A percentile compares a stretch with the other conserved stretches of the same genome.
Conservation (phyloP, 768 basidiomycete species). For the Tremella fuciformis region DNA sequence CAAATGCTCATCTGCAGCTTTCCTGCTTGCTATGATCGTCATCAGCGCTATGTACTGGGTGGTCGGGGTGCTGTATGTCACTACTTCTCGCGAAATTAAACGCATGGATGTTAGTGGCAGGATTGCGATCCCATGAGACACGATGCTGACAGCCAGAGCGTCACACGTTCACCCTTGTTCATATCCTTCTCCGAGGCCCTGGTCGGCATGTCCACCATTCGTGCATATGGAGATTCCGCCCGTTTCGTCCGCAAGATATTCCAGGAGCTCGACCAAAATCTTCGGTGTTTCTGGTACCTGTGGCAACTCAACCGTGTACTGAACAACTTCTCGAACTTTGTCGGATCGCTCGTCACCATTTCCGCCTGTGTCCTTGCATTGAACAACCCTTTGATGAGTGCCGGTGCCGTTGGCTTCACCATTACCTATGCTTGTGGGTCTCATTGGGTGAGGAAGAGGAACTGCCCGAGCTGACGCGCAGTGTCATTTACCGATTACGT, state of each 20-base stretch:
- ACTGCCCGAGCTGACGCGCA: slow-evolving; percentile 2
- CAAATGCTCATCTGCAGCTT: slow-evolving; percentile 22
- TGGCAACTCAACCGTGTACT: slow-evolving; percentile 53
- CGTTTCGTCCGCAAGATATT: slow-evolving; percentile 53
- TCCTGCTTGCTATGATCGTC: slow-evolving; percentile 45
- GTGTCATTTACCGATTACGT: slow-evolving; percentile 53
- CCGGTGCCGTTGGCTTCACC: slow-evolving; percentile 46
- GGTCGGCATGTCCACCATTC: slow-evolving; percentile 53
- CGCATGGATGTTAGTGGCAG: slow-evolving; percentile 50
- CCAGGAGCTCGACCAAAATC: slow-evolving; percentile 51
- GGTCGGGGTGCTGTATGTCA: slow-evolving; percentile 52
- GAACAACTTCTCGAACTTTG: slow-evolving; percentile 49
- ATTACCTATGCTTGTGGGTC: slow-evolving; percentile 44
- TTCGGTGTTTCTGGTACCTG: slow-evolving; percentile 53
- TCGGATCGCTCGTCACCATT: slow-evolving; percentile 51
- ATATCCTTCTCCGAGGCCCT: slow-evolving; percentile 52
- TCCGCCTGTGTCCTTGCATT: slow-evolving; percentile 52
- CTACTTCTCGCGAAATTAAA: slow-evolving; percentile 54
- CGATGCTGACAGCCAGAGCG: slow-evolving; percentile 26
- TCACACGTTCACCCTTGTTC: slow-evolving; percentile 53
- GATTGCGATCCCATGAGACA: slow-evolving; percentile 1
- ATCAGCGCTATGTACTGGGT: slow-evolving; percentile 49
- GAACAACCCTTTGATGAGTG: slow-evolving; percentile 44
- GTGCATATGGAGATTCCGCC: slow-evolving; percentile 53
- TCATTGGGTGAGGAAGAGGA: background rate